Evolutionary conservation across 2,329 filamentous ascomycete genomes (phyloP), one percentile per base, ranked within the genome.

Genomic region (Cladosporium phlei): DNA sequence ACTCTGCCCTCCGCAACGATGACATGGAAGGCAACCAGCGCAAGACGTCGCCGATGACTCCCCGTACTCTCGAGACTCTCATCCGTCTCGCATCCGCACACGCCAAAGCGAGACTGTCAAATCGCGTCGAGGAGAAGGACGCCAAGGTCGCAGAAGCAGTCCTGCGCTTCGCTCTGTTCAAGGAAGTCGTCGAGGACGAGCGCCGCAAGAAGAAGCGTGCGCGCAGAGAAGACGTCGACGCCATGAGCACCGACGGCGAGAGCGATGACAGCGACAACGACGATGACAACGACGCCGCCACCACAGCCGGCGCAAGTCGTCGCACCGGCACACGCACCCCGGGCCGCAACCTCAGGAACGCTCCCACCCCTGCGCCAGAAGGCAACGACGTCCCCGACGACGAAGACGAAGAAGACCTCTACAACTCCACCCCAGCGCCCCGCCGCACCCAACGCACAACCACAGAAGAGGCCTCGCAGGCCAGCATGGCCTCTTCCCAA

Each of bases 61-160:
- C 95, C 5, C 88, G 93, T 82, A 97, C 91, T 2, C 76, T 98
- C 12, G 93, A 98, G 69, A 98, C 93, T 0, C 77, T 98, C n/a
- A 97, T 98, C 64, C 93, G 93, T 82, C 77, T 98, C 14, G 87
- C 93, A 4, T 97, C 91, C 0, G 93, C 93, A 1, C 93, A 98
- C 59, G 93, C 93, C 51, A 98, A 97, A 69, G 81, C 90, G 5
- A 82, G 93, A 22, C 75, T 98, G 5, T 95, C 89, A 1, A 89
- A 81, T 61, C 77, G 88, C 30, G 88, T 98, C 2, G 90, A 97
- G 55, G 86, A 95, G 64, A 83, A 84, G 46, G 93, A 98, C 65
- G 90, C 91, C 1, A 71, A 86, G 44, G 83, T 89, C 25, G 93
- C 93, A 8, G 91, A 98, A 65, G 78, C 82, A 7, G 95, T 98